Evolutionary conservation across 768 basidiomycete species (phyloP).

Genomic region (Hebeloma cylindrosporum): DNA sequence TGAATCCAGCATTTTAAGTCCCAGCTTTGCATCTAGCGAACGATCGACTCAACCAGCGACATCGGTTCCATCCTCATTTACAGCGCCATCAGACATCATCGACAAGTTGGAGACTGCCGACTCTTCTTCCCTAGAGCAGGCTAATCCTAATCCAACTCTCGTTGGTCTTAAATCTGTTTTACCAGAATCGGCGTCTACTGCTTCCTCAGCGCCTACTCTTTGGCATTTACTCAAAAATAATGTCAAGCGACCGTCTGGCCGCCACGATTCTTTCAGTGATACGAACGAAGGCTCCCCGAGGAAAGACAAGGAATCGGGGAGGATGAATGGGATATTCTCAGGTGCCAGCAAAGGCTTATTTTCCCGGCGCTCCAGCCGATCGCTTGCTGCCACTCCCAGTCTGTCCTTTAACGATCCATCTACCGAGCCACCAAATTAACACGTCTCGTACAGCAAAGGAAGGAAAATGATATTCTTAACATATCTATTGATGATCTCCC

Average conservation of each 20-base stretch:
- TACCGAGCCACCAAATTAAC: no score
- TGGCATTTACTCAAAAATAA: slow-evolving; percentile 41
- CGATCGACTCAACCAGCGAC: slow-evolving; percentile 14
- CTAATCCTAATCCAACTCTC: slow-evolving; percentile 7
- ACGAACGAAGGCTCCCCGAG: slow-evolving; percentile 4
- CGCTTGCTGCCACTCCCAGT: slow-evolving; percentile 9
- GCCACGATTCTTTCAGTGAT: slow-evolving; percentile 3
- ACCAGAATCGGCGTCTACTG: slow-evolving; percentile 1
- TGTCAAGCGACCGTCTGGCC: slow-evolving; percentile 24
- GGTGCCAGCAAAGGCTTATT: slow-evolving; percentile 20
- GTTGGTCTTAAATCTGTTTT: slow-evolving; percentile 4
- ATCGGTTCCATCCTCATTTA: slow-evolving; percentile 20
- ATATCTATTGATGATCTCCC: no score
- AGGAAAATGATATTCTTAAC: no score
- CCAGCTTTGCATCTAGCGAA: slow-evolving; percentile 7
- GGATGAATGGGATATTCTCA: slow-evolving; percentile 20
- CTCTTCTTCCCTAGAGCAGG: slow-evolving; percentile 12
- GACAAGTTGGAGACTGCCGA: slow-evolving; percentile 4
- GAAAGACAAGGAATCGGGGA: slow-evolving; percentile 19
- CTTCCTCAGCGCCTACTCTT: slow-evolving; percentile 19
- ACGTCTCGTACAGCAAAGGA: no score
- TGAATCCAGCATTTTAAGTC: slow-evolving; percentile 19
- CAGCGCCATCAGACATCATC: slow-evolving; percentile 10
- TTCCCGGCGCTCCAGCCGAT: slow-evolving; percentile 16
- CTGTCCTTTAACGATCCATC: no score